A percentile compares a stretch with the other conserved stretches of the same genome.
phyloP scores from a whole-genome alignment of 441 rosid species.

The Corymbia citriodora region DNA sequence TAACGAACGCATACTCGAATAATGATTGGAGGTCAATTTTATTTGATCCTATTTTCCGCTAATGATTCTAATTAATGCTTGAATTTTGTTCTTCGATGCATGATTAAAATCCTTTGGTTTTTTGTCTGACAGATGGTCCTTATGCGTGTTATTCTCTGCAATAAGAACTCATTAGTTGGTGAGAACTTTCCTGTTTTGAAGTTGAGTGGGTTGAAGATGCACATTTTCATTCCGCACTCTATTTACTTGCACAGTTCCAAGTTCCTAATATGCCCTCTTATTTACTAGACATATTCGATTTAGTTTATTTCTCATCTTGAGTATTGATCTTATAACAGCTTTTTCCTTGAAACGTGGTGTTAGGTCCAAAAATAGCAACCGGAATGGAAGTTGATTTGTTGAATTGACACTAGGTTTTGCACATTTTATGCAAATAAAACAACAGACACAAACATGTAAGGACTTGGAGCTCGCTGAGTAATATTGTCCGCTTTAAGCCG shows the following conservation, averaged over 20 bases:
- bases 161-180: not conserved
- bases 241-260: not conserved
- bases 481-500: too few species aligned
- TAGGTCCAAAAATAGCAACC: not conserved
- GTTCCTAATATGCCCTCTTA: not conserved
- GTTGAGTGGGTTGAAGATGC: not conserved
- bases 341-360: not conserved
- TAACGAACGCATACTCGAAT: too few species aligned
- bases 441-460: too few species aligned
- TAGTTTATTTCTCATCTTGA: not conserved
- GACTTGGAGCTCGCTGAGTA: too few species aligned
- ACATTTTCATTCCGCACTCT: not conserved
- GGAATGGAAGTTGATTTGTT: not conserved
- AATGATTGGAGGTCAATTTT: too few species aligned
- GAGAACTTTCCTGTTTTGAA: not conserved
- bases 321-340: not conserved
- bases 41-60: too few species aligned
- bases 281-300: not conserved
- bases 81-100: too few species aligned
- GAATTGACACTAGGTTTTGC: not conserved
- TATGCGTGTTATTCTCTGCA: not conserved
- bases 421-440: not conserved
- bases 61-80: too few species aligned
- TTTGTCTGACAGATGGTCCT: too few species aligned
- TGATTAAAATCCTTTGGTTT: too few species aligned